Evolutionary conservation across 768 basidiomycete species (phyloP).

Genomic region (Obba rivulosa): DNA sequence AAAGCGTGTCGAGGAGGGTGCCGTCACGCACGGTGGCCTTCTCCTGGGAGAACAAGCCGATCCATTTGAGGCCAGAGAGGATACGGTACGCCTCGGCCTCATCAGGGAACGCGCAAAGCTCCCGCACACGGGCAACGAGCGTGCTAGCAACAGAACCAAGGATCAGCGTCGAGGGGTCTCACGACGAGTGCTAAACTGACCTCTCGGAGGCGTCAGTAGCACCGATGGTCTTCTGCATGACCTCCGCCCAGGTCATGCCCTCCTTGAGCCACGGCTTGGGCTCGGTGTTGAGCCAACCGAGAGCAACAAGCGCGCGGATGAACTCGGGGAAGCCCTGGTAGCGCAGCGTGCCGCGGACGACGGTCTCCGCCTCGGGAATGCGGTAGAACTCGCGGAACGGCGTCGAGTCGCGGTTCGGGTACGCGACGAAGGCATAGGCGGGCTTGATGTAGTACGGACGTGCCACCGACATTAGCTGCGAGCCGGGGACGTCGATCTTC

Average conservation of each 20-base stretch:
- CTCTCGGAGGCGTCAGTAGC: slow-evolving; percentile 65
- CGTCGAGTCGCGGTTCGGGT: slow-evolving; percentile 93
- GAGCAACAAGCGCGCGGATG: slow-evolving; percentile 76
- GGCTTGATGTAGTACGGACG: slow-evolving; percentile 94
- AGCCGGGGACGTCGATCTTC: slow-evolving; percentile 62
- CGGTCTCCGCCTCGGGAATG: slow-evolving; percentile 90
- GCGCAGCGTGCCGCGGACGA: slow-evolving; percentile 88
- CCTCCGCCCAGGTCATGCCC: slow-evolving; percentile 77
- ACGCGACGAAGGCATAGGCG: slow-evolving; percentile 93
- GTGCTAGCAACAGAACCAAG: slow-evolving; percentile 43
- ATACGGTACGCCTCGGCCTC: slow-evolving; percentile 70
- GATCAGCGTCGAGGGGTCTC: background rate
- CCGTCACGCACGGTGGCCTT: slow-evolving; percentile 55
- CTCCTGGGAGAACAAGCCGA: slow-evolving; percentile 82
- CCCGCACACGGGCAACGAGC: slow-evolving; percentile 68
- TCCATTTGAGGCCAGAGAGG: slow-evolving; percentile 87
- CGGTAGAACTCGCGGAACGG: slow-evolving; percentile 89
- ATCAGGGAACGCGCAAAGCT: slow-evolving; percentile 67
- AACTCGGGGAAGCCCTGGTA: slow-evolving; percentile 98
- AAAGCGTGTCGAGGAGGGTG: slow-evolving; percentile 91
- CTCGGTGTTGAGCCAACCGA: slow-evolving; percentile 79
- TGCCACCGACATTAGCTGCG: slow-evolving; percentile 85
- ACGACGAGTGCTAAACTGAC: slow-evolving; percentile 30
- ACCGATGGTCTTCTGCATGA: slow-evolving; percentile 69
- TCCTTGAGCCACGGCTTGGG: slow-evolving; percentile 75